phyloP scores from a whole-genome alignment of 345 rosid genomes.

The Murraya koenigii region DNA sequence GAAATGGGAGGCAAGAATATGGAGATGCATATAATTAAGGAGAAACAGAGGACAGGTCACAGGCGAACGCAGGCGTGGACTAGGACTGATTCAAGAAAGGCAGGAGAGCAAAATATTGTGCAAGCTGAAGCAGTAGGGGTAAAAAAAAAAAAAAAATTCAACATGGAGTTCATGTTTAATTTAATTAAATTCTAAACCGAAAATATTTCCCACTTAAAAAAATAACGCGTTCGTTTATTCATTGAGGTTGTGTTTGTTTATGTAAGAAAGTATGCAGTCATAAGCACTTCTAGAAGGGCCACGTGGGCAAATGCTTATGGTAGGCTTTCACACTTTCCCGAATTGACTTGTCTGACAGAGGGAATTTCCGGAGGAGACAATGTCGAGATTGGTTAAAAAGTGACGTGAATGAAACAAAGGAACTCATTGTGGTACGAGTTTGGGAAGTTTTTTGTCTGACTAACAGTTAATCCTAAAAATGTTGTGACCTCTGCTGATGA shows the following conservation, averaged over 20 bases:
- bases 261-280: not conserved
- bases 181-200: constrained; percentile 27
- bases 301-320: not conserved
- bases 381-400: not conserved
- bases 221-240: not conserved
- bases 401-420: constrained; percentile 2
- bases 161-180: not conserved
- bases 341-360: not conserved
- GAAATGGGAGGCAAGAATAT: constrained; percentile 4
- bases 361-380: constrained; percentile 2
- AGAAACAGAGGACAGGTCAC: constrained; percentile 12
- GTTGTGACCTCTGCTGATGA: not conserved
- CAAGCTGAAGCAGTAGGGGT: constrained; percentile 1
- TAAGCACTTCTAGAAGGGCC: constrained; percentile 25
- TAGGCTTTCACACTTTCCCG: not conserved
- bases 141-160: not conserved
- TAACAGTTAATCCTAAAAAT: constrained; percentile 14
- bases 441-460: constrained; percentile 27
- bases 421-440: constrained; percentile 7
- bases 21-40: not conserved
- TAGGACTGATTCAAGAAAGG: constrained; percentile 48
- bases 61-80: constrained; percentile 32
- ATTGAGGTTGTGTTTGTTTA: not conserved
- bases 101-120: constrained; percentile 14
- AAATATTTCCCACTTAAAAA: constrained; percentile 7